Conservation (phyloP, 2,329 filamentous ascomycete species). For the Trichophyton mentagrophytes region DNA sequence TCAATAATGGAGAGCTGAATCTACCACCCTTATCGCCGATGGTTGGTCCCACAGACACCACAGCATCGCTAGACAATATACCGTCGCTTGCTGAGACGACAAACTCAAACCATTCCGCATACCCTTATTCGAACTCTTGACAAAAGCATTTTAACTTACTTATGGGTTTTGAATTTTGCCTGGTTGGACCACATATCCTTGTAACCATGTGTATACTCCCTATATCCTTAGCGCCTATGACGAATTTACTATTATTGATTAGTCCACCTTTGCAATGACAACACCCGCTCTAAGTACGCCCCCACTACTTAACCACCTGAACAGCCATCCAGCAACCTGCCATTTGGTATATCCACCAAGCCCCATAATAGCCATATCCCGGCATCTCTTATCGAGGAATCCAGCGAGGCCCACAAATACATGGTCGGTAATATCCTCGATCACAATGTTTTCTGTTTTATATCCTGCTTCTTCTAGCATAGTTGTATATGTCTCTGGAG, state of each 20-base stretch:
- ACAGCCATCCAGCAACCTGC: constrained; percentile 13
- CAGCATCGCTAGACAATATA: neutral
- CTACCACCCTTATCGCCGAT: constrained; percentile 27
- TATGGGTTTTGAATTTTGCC: too few relatives aligned
- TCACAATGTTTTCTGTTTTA: constrained; percentile 26
- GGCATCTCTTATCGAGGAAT: constrained; percentile 32
- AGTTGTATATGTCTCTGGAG: constrained; percentile 33
- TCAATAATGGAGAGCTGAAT: constrained; percentile 43
- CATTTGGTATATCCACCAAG: constrained; percentile 17
- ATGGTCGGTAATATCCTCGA: constrained; percentile 41
- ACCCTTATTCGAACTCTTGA: neutral
- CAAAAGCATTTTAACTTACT: neutral
- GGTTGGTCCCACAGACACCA: neutral
- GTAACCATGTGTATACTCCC: neutral
- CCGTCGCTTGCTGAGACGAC: neutral
- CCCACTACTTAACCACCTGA: constrained; percentile 11
- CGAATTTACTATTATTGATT: neutral
- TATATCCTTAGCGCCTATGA: neutral
- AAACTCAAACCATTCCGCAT: neutral
- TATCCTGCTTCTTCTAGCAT: constrained; percentile 41
- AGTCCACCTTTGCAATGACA: constrained; percentile 8
- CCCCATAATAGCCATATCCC: constrained; percentile 24
- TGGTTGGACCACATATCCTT: neutral
- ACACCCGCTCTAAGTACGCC: constrained; percentile 12
- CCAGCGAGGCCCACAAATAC: constrained; percentile 40